A percentile compares a stretch with the other conserved stretches of the same genome.
Evolutionary conservation across 129 eudicot species (phyloP).

Genomic region (Flaveria sonorensis): DNA sequence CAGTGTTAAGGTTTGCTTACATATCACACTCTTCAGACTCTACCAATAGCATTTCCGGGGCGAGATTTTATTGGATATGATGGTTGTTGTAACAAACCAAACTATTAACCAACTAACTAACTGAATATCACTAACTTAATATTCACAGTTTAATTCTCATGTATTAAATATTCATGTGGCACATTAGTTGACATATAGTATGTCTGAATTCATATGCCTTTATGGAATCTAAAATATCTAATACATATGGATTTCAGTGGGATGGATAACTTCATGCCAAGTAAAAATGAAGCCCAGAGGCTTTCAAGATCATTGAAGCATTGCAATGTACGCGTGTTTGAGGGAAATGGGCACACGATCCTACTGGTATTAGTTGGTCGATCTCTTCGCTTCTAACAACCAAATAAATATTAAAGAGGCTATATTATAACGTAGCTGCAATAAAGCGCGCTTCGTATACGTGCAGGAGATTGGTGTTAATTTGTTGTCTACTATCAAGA

Average conservation of each 20-base stretch:
- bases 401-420: background rate
- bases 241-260: slow-evolving; percentile 63
- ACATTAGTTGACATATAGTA: background rate
- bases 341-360: slow-evolving; percentile 75
- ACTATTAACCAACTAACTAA: background rate
- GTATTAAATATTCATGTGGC: background rate
- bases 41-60: too few species aligned
- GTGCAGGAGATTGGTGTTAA: slow-evolving; percentile 81
- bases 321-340: slow-evolving; percentile 60
- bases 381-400: background rate
- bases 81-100: background rate
- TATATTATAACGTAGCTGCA: too few species aligned
- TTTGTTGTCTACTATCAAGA: slow-evolving; percentile 62
- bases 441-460: slow-evolving; percentile 7
- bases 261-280: slow-evolving; percentile 70
- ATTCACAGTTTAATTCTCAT: background rate
- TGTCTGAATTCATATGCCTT: background rate
- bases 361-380: slow-evolving; percentile 53
- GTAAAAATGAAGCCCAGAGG: slow-evolving; percentile 67
- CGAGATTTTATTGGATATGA: too few species aligned
- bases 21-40: too few species aligned
- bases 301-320: slow-evolving; percentile 53
- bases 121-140: background rate
- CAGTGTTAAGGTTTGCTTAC: too few species aligned
- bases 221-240: too few species aligned